Conservation (phyloP, 176 grass and related monocot genomes). For the Canna indica region DNA sequence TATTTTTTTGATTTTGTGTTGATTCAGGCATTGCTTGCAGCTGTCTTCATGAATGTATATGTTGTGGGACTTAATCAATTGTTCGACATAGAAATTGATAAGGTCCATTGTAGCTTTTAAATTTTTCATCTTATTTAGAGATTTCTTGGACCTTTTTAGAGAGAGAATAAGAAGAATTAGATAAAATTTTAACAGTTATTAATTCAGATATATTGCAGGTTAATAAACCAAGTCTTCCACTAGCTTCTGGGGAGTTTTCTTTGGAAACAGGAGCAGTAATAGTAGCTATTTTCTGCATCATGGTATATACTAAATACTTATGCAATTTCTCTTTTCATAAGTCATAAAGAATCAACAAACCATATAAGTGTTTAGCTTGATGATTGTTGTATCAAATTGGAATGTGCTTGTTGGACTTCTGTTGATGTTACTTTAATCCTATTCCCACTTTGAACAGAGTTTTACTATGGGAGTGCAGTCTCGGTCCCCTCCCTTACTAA, state of each 20-base stretch:
- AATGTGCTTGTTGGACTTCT: too few relatives aligned
- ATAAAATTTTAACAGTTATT: background rate
- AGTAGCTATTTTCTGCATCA: constrained; percentile 34
- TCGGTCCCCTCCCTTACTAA: constrained; percentile 39
- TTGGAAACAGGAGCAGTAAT: constrained; percentile 35
- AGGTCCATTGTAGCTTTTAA: constrained; percentile 24
- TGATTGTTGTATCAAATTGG: too few relatives aligned
- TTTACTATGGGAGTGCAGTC: constrained; percentile 54
- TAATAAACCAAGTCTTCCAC: constrained; percentile 68
- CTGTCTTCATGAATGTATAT: constrained; percentile 84
- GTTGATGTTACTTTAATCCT: background rate
- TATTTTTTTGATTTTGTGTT: background rate
- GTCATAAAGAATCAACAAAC: background rate
- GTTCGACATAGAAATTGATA: constrained; percentile 76
- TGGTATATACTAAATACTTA: constrained; percentile 27
- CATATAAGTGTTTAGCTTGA: background rate
- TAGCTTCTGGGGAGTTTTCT: constrained; percentile 67
- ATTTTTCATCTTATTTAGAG: background rate
- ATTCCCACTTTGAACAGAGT: constrained; percentile 32
- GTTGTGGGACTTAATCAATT: constrained; percentile 76
- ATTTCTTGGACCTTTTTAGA: background rate
- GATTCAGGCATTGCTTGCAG: constrained; percentile 46
- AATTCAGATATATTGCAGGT: constrained; percentile 27
- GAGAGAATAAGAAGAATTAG: background rate
- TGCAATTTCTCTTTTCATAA: background rate